A percentile compares a stretch with the other conserved stretches of the same genome.
phyloP scores from a whole-genome alignment of 106 monocot species.

The Apostasia shenzhenica region DNA sequence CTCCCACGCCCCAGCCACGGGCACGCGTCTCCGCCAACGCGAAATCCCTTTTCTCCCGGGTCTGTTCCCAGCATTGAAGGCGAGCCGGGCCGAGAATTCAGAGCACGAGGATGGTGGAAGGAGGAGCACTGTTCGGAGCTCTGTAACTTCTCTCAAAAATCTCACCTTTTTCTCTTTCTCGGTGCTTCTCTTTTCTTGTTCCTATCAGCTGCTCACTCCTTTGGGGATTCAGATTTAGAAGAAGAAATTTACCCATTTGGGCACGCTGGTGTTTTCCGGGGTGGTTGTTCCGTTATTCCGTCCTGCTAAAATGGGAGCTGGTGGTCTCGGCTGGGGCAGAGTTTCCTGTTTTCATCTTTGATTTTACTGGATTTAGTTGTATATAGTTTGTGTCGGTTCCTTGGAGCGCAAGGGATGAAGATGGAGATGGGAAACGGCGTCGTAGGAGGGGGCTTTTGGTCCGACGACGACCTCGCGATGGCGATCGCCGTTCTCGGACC shows the following conservation, averaged over 20 bases:
- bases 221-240: background rate
- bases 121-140: background rate
- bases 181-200: background rate
- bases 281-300: background rate
- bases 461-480: slow-evolving; percentile 46
- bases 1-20: too few species aligned
- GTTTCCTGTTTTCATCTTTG: background rate
- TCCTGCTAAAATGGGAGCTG: slow-evolving; percentile 1
- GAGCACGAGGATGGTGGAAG: too few species aligned
- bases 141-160: background rate
- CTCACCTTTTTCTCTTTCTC: background rate
- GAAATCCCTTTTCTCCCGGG: too few species aligned
- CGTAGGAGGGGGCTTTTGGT: slow-evolving; percentile 32
- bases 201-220: background rate
- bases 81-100: too few species aligned
- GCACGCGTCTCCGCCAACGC: too few species aligned
- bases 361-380: background rate
- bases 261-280: background rate
- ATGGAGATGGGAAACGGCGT: slow-evolving; percentile 8
- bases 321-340: background rate
- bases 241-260: background rate
- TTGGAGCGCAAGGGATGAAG: background rate
- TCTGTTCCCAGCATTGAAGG: too few species aligned
- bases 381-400: background rate
- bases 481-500: slow-evolving; percentile 47